Conservation (phyloP, 805 yeast species). For the Komagataella populi region DNA sequence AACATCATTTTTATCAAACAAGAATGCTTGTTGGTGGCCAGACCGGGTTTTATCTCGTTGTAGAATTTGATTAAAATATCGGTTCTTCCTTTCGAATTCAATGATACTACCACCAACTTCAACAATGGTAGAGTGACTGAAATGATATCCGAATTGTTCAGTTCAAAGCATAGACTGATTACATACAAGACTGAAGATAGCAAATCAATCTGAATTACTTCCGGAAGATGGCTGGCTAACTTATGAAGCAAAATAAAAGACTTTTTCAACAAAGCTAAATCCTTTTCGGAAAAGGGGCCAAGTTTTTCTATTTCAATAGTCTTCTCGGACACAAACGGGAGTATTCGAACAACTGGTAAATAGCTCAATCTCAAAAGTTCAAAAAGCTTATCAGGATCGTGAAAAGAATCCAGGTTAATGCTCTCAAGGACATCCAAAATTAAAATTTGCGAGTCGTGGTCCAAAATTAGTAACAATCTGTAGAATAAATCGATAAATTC, state of each 20-base stretch:
- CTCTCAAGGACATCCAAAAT: constrained; percentile 32
- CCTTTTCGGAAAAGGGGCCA: constrained; percentile 12
- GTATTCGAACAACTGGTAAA: constrained; percentile 41
- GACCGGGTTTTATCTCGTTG: constrained; percentile 16
- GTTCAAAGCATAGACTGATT: constrained; percentile 41
- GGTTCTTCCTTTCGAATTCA: constrained; percentile 12
- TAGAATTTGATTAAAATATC: constrained; percentile 22
- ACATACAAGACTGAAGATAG: constrained; percentile 56
- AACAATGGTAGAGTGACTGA: constrained; percentile 39
- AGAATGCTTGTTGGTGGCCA: constrained; percentile 18
- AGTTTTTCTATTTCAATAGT: constrained; percentile 17
- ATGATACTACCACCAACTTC: constrained; percentile 24
- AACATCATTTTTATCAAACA: constrained; percentile 30
- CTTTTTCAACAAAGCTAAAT: constrained; percentile 30
- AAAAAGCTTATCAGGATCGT: constrained; percentile 65
- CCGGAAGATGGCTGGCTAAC: constrained; percentile 55
- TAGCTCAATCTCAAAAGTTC: constrained; percentile 64
- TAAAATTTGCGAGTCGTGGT: constrained; percentile 28
- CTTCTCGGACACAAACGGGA: constrained; percentile 46
- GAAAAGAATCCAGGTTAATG: constrained; percentile 30
- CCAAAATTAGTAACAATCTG: constrained; percentile 47
- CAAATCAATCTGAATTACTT: constrained; percentile 54
- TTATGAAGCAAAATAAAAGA: constrained; percentile 39
- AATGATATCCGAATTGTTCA: constrained; percentile 24
- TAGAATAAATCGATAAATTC: constrained; percentile 72